Base-by-base conservation (phyloP, 2,329 filamentous ascomycete species). In the Huntiella bhutanensis region DNA sequence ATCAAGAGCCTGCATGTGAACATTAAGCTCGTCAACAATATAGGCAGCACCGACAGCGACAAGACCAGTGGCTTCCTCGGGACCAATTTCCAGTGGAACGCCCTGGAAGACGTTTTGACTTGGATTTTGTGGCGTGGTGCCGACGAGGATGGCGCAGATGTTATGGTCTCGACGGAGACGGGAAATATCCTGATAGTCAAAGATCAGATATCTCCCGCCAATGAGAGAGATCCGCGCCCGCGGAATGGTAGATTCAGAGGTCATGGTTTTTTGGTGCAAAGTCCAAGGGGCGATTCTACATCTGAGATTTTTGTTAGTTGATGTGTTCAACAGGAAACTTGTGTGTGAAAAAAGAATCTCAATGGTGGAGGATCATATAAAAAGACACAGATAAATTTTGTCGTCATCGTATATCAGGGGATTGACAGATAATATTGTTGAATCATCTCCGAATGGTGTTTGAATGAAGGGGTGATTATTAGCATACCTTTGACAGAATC, bases 81-180 rank as follows among this genome's bases (percentile, higher is more conserved):
- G 80, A 66, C 91, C 83, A 39, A 98, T 69, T 65, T 95, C 82
- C 19, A 96, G 65, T 2, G 91, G 91, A 43, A 96, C 65, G 40
- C 87, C 84, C 49, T 88, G 73, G 59, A 96, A 96, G 49, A 94
- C 73, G 63, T 94, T 96, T 63, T 98, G 91, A 55, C 92, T 88
- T 4, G 87, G 86, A 48, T 85, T 80, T 62, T 96, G 87, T 2
- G 91, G 88, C 28, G 94, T 76, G 5, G 83, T 87, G 48, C 91
- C 91, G 50, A 83, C 78, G 47, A 94, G 70, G 32, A 91, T 80
- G 52, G 86, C 86, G 57, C 82, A 87, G 55, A 94, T 85, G 59
- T 84, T 78, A 64, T 94, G 74, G 55, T 76, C 68, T 51, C 82
- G 77, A 53, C 91, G 82, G 52, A 94, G 69, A 59, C 80, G 73